Percentiles rank a stretch among this genome's conserved stretches.
phyloP scores from a whole-genome alignment of 495 filamentous ascomycete genomes.

The Opeltia flavorubescens region DNA sequence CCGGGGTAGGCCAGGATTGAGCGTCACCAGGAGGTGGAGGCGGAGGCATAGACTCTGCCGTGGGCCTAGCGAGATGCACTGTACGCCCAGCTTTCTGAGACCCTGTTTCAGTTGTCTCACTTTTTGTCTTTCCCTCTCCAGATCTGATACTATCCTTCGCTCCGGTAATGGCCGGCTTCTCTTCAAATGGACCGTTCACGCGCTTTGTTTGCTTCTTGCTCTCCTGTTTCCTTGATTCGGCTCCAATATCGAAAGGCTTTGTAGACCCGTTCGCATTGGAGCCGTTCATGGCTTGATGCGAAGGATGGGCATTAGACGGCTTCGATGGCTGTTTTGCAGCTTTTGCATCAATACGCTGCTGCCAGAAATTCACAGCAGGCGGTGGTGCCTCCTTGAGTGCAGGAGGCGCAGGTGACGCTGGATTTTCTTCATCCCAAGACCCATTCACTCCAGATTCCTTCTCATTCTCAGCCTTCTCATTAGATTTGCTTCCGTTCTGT shows the following conservation, averaged over 20 bases:
- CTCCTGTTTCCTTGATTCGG: slow-evolving; percentile 15
- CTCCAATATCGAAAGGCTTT: slow-evolving; percentile 21
- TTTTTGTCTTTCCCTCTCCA: neutral
- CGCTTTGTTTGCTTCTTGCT: slow-evolving; percentile 13
- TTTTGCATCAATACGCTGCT: slow-evolving; percentile 54
- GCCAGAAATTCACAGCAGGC: slow-evolving; percentile 78
- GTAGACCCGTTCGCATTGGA: slow-evolving; percentile 11
- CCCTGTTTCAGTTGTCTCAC: neutral
- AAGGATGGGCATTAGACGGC: slow-evolving; percentile 14
- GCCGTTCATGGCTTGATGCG: slow-evolving; percentile 7
- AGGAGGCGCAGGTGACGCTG: slow-evolving; percentile 35
- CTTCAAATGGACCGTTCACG: neutral
- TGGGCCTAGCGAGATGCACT: slow-evolving; percentile 13
- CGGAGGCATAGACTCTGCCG: slow-evolving; percentile 23
- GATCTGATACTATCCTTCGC: neutral
- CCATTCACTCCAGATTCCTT: slow-evolving; percentile 25
- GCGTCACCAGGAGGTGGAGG: slow-evolving; percentile 57
- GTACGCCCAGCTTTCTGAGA: slow-evolving; percentile 24
- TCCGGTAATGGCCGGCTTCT: neutral
- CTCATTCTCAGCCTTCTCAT: slow-evolving; percentile 30
- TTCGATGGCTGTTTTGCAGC: slow-evolving; percentile 37
- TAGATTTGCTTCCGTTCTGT: slow-evolving; percentile 20
- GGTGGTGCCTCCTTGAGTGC: slow-evolving; percentile 67
- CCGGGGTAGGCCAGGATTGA: slow-evolving; percentile 78
- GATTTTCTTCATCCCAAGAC: slow-evolving; percentile 33